Base-by-base conservation (phyloP, 2,329 filamentous ascomycete species). In the Ceratocystis alfenasii region DNA sequence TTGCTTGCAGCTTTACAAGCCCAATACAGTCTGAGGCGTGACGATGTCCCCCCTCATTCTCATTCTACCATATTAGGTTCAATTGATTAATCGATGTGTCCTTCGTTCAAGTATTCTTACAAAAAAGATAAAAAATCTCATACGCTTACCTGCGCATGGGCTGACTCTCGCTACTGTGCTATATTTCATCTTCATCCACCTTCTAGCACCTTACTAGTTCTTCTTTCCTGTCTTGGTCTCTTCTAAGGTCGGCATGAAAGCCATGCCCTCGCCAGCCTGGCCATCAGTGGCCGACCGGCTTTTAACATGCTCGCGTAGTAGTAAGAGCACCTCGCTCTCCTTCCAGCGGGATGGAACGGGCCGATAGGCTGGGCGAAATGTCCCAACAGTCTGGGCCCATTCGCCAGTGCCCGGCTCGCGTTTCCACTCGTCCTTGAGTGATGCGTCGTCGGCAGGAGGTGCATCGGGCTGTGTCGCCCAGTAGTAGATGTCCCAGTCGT, bases 401-500 rank as follows among this genome's bases (percentile, higher is more conserved):
- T 99, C 94, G 69, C 92, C 91, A 74, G 69, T 68, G 62, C 75
- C 71, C 63, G 76, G 72, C 68, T 76, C 72, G 65, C 74, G 74
- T 62, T 72, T 74, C 65, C 67, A 73, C 71, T 72, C 71, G 63
- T 74, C 72, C 25, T 70, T 44, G 69, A 25, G 69, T 44, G 63
- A 68, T 36, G 63, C 66, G 25, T 60, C 68, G 66, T 65, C 66
- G 55, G 68, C 70, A 30, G 44, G 84, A n/a, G 82, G 82, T 1
- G 80, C 78, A 3, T 82, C 77, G 71, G 90, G 86, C 76, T 99
- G 94, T 17, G 94, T 99, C 2, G 89, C 90, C 94, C 94, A 99
- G 81, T 99, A 99, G 81, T 99, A 99, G 69, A 99, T 96, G 75
- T 99, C 94, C 94, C 94, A 99, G 79, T 99, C 94, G 76, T 99